Base-by-base conservation (phyloP, 2,329 filamentous ascomycete species). In the Neoascochyta sp. region DNA sequence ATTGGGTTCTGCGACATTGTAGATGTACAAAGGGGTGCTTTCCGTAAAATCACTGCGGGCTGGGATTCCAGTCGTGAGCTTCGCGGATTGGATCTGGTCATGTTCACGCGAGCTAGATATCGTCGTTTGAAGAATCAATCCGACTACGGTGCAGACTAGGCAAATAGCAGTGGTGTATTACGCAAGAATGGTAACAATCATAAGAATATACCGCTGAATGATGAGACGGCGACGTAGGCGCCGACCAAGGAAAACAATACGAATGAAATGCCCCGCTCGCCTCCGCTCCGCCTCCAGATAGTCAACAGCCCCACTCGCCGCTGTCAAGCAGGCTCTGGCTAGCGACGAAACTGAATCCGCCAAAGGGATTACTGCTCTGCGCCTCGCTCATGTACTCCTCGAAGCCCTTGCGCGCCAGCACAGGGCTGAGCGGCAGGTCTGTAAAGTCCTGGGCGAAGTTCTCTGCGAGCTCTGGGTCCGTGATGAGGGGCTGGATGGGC, bases 391-490 rank as follows among this genome's bases (percentile, higher is more conserved):
- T 36, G 12, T 42, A 42, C 16, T 53, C 52, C 18, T 52, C 53
- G 27, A 48, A 50, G 3, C 29, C 32, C 20, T 50, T 55, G 43
- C 45, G 53, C 13, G 45, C 53, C 27, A 61, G 57, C 2, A 84
- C 72, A 5, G 88, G 87, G 58, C 85, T 93, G 9, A 96, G 71
- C 3, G 86, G 77, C 41, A 95, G 65, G 32, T 84, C 80, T 0
- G 90, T 98, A 60, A 98, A 98, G 58, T 95, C 88, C n/a, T 73
- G 71, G 0, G 85, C 78, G 65, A 98, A 98, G 66, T 98, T 98
- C 75, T 98, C 93, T 0, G 92, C 92, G 24, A 95, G 73, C 61
- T 93, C 89, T 0, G 92, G 92, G 54, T 98, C 88, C 0, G 92
- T 96, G 55, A 98, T 90, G 52, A 96, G 74, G 10, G 92, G 92